Evolutionary conservation across 148 eudicot species (phyloP), one percentile per base, ranked within the genome.

Genomic region (Rhododendron kiyosumense): DNA sequence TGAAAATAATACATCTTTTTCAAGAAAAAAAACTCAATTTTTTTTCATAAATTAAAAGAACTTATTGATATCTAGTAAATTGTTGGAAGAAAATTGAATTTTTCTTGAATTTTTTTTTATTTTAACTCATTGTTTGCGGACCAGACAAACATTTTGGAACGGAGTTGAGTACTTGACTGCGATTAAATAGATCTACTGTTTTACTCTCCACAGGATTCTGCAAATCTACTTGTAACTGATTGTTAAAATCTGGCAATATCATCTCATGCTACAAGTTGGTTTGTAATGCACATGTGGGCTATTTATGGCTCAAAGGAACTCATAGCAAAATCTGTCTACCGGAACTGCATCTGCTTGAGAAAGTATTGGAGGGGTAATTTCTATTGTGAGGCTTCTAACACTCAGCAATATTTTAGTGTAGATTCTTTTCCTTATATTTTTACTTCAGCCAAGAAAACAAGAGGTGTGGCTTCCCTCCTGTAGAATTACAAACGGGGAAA

Each of bases 241-340:
- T 3, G 43, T 52, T 65, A 20, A 81, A 81, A 54, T 57, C 48
- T 81, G 48, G 57, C 26, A 9, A 57, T 57, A 38, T 59, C 12
- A 81, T 59, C 48, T 34, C 48, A 81, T 59, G 46, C 84, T n/a
- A 49, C 83, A 59, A 45, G 32, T 36, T 57, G 84, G 18, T 81
- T 81, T 34, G 73, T 24, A 43, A 32, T 81, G 83, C 45, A 81
- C 22, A 17, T 54, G 61, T 32, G 69, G 83, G 83, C n/a, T 52
- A 49, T 52, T 80, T 52, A 28, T 52, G 18, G 38, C 13, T 38
- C 51, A 3, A 34, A 15, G 24, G 78, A 77, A 43, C 26, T 48
- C 54, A 26, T 79, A 46, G 51, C 32, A 48, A 30, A 13, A 46
- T 48, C 59, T 46, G 17, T 79, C 18, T 46, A 32, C 59, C 15